phyloP scores from a whole-genome alignment of 2,329 filamentous ascomycete genomes.

The Pestalotiopsis sp. region DNA sequence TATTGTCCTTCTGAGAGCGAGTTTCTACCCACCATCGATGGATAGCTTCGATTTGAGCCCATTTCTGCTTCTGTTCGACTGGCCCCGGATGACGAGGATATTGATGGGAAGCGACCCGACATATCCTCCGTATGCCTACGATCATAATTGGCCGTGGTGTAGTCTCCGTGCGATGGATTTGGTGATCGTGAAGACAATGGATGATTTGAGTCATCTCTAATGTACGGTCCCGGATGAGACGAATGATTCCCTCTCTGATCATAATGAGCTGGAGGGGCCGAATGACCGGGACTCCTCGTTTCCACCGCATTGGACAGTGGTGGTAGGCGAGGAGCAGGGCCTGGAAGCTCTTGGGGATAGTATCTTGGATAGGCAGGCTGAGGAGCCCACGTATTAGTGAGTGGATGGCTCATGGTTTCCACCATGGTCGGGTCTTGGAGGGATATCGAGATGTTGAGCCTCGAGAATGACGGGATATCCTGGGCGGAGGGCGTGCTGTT shows the following conservation, averaged over 20 bases:
- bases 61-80: constrained; percentile 24
- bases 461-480: neutral
- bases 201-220: neutral
- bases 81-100: constrained; percentile 20
- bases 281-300: neutral
- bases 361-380: constrained; percentile 11
- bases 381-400: constrained; percentile 13
- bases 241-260: neutral
- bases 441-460: neutral
- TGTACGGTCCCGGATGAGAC: neutral
- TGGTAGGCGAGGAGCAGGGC: constrained; percentile 7
- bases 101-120: neutral
- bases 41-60: constrained; percentile 2
- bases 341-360: constrained; percentile 12
- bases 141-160: neutral
- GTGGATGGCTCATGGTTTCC: constrained; percentile 14
- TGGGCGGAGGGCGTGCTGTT: neutral
- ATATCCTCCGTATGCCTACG: neutral
- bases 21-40: constrained; percentile 19
- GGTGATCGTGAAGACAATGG: constrained; percentile 18
- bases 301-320: constrained; percentile 10
- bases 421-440: constrained; percentile 13
- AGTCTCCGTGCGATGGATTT: neutral
- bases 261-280: neutral
- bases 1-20: constrained; percentile 19